phyloP scores from a whole-genome alignment of 164 flowering plant species.

The Piper longum region DNA sequence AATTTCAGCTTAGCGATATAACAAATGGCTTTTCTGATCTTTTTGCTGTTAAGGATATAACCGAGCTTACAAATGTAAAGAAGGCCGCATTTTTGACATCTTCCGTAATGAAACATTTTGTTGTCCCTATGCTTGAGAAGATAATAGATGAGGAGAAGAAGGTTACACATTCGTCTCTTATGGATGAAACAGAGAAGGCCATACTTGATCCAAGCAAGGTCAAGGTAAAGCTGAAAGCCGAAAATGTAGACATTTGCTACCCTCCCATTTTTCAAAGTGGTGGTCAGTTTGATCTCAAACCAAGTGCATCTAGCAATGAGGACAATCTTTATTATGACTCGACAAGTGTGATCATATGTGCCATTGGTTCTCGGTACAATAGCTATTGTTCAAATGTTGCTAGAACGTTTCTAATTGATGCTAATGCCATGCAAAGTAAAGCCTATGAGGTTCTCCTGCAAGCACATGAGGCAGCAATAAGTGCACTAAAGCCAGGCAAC shows the following conservation, averaged over 20 bases:
- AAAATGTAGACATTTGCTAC: conserved; percentile 75
- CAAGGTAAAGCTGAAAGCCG: conserved; percentile 55
- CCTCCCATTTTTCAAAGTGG: conserved; percentile 89
- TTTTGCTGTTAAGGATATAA: conserved; percentile 50
- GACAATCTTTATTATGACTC: conserved; percentile 53
- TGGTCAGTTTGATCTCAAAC: conserved; percentile 62
- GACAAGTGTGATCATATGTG: conserved; percentile 58
- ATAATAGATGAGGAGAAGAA: conserved; percentile 73
- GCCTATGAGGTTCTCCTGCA: conserved; percentile 68
- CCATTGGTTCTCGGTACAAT: conserved; percentile 57
- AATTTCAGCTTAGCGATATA: conserved; percentile 35
- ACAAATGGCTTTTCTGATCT: conserved; percentile 58
- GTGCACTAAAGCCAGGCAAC: conserved; percentile 51
- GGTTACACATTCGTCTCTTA: conserved; percentile 50
- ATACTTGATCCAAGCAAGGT: conserved; percentile 45
- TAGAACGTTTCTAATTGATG: conserved; percentile 57
- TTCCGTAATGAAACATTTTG: conserved; percentile 50
- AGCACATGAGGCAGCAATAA: conserved; percentile 75
- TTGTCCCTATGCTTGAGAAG: conserved; percentile 66
- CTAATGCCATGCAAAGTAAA: conserved; percentile 47
- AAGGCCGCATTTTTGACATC: conserved; percentile 53
- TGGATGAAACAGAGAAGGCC: conserved; percentile 64
- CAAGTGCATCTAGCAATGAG: conserved; percentile 71
- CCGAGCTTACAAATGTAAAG: conserved; percentile 48
- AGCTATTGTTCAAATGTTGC: conserved; percentile 78